Evolutionary conservation across 1,284 basidiomycete species (phyloP).

Genomic region (Cystobasidium sp.): DNA sequence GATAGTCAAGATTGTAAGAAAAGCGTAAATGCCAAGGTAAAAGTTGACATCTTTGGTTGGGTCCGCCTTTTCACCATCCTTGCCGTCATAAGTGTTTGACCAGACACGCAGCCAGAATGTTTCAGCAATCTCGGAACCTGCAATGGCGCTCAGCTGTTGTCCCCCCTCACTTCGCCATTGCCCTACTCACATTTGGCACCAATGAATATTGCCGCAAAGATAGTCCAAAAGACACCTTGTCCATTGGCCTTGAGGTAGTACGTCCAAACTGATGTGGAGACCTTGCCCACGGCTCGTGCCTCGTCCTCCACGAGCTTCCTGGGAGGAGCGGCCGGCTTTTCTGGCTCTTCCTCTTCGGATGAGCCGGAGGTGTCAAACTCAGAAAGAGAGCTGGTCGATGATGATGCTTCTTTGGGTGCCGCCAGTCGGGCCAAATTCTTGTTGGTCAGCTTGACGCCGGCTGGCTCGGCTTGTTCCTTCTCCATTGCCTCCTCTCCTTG

Average conservation of each 20-base stretch:
- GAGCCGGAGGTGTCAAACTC: slow-evolving; percentile 46
- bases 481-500: slow-evolving; percentile 59
- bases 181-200: slow-evolving; percentile 74
- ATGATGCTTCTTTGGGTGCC: slow-evolving; percentile 50
- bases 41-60: slow-evolving; percentile 61
- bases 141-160: not conserved
- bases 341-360: slow-evolving; percentile 59
- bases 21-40: slow-evolving; percentile 78
- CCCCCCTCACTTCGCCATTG: slow-evolving; percentile 62
- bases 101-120: slow-evolving; percentile 50
- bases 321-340: slow-evolving; percentile 63
- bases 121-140: slow-evolving; percentile 38
- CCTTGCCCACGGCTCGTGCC: slow-evolving; percentile 80
- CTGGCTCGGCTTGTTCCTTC: slow-evolving; percentile 52
- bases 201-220: slow-evolving; percentile 67
- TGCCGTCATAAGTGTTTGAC: slow-evolving; percentile 44
- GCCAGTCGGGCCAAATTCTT: slow-evolving; percentile 38
- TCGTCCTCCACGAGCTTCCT: slow-evolving; percentile 90
- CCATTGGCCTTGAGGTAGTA: slow-evolving; percentile 66
- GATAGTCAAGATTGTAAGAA: slow-evolving; percentile 56
- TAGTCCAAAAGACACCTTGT: slow-evolving; percentile 67
- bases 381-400: slow-evolving; percentile 53
- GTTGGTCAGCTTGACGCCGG: slow-evolving; percentile 47
- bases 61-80: slow-evolving; percentile 39
- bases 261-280: slow-evolving; percentile 76